These are phyloP conservation scores for Nemania abortiva DNA, from an alignment of 2,329 filamentous ascomycete genomes.

Conservation along the genomic window DNA sequence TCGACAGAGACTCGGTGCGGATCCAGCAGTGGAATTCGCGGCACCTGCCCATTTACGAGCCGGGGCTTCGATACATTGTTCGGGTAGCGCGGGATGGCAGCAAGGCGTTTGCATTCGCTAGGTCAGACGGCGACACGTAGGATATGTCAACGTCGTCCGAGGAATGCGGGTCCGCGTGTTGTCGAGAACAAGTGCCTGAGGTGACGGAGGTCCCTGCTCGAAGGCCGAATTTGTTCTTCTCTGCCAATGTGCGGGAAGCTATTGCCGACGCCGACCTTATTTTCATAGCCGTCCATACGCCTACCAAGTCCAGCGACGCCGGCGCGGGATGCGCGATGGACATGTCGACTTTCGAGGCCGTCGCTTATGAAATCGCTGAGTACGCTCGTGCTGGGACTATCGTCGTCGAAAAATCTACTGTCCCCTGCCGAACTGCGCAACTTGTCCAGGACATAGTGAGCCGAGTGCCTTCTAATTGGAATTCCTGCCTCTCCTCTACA, in stretches of 20 bases:
- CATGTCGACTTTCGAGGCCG: conserved; percentile 78
- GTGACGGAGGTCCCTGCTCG: conserved; percentile 58
- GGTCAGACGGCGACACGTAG: conserved; percentile 50
- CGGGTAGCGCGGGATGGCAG: conserved; percentile 71
- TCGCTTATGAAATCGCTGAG: conserved; percentile 74
- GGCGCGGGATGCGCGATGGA: conserved; percentile 80
- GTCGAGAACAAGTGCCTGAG: conserved; percentile 35
- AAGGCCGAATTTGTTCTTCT: conserved; percentile 78
- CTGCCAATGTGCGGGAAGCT: conserved; percentile 70
- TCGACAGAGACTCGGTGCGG: conserved; percentile 74
- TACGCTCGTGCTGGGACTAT: conserved; percentile 76
- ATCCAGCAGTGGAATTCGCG: conserved; percentile 80
- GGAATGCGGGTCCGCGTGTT: conserved; percentile 50
- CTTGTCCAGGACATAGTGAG: conserved; percentile 29
- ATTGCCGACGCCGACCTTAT: conserved; percentile 79
- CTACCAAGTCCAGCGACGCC: conserved; percentile 77
- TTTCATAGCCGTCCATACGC: conserved; percentile 82
- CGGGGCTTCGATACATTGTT: conserved; percentile 76
- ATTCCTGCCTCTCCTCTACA: too few species aligned
- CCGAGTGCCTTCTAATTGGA: not conserved
- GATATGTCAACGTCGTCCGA: conserved; percentile 47
- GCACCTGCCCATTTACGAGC: conserved; percentile 81
- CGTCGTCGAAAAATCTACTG: conserved; percentile 85
- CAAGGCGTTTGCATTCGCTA: conserved; percentile 57
- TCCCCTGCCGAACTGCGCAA: conserved; percentile 77